phyloP scores from a whole-genome alignment of 345 rosid genomes.

The Dovyalis caffra region DNA sequence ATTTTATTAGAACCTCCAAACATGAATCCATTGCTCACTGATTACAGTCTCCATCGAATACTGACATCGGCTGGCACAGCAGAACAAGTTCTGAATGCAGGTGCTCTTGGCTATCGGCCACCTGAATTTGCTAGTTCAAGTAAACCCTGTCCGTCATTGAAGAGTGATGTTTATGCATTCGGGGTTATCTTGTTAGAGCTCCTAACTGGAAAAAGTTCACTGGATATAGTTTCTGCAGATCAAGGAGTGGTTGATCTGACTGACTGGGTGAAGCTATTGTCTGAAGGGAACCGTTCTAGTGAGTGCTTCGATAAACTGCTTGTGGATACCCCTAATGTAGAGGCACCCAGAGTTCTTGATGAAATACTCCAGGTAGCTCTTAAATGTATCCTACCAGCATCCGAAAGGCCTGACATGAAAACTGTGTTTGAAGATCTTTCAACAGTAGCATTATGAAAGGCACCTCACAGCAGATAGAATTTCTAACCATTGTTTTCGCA shows the following conservation, averaged over 20 bases:
- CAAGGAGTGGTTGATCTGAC: slow-evolving; percentile 71
- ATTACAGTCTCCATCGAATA: slow-evolving; percentile 81
- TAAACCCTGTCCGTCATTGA: slow-evolving; percentile 82
- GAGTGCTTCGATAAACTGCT: slow-evolving; percentile 69
- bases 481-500: slow-evolving; percentile 3
- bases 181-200: slow-evolving; percentile 80
- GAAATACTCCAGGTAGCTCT: slow-evolving; percentile 63
- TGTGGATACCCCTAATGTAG: slow-evolving; percentile 18
- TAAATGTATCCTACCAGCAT: slow-evolving; percentile 67
- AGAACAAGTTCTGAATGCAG: slow-evolving; percentile 83
- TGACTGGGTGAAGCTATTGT: slow-evolving; percentile 70
- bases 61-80: slow-evolving; percentile 79
- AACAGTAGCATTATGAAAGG: slow-evolving; percentile 17
- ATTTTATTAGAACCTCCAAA: slow-evolving; percentile 55
- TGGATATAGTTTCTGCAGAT: slow-evolving; percentile 58
- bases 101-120: slow-evolving; percentile 83
- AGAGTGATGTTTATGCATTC: slow-evolving; percentile 83
- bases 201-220: slow-evolving; percentile 61
- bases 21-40: slow-evolving; percentile 59
- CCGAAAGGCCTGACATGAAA: slow-evolving; percentile 80
- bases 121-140: slow-evolving; percentile 86
- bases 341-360: slow-evolving; percentile 35
- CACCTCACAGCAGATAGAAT: slow-evolving; percentile 15
- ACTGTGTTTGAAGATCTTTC: slow-evolving; percentile 63
- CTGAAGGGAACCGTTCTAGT: slow-evolving; percentile 42